Base-by-base conservation (phyloP, 768 basidiomycete genomes). In the Postia placenta region DNA sequence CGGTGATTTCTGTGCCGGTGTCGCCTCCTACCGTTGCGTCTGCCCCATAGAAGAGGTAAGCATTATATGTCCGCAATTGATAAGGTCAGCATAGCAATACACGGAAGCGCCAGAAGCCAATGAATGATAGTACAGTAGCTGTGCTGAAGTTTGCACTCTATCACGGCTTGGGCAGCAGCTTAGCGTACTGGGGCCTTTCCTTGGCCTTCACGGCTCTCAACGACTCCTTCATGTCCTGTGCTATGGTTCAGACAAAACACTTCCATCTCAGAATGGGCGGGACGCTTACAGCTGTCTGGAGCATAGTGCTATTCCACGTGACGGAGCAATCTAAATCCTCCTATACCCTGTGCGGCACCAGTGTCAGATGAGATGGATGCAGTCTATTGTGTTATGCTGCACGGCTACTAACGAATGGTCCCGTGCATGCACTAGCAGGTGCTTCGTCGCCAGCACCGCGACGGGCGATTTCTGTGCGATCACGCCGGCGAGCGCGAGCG, bases 391-490 rank as follows among this genome's bases (percentile, higher is more conserved):
- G 25, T 25, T 5, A n/a, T n/a, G 19, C 3, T 40, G 2, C n/a
- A 23, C 17, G 23, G n/a, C n/a, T n/a, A 45, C 22, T 64, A 42
- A 87, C 87, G 74, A 76, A 59, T 94, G 84, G 62, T 95, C 91
- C 49, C 87, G 65, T 4, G 89, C 74, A 66, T 95, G 89, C 12
- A 78, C 71, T 42, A 95, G 70, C 0, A 94, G 65, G 49, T 80
- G 81, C 68, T 95, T 96, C 5, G 89, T 83, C 1, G 85, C 80
- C 0, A 75, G 55, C 0, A 89, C 80, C 0, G 92, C 92, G 2
- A 94, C 67, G 0, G 92, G 92, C 27, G 83, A 86, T 68, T 93
- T 93, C 19, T 56, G 53, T 28, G 87, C 85, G 24, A 93, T 86
- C 1, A 74, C 59, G 49, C 67, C 67, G 0, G 87, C 92, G 12